Conservation (phyloP, 2,329 filamentous ascomycete genomes). For the Xylaria sp. region DNA sequence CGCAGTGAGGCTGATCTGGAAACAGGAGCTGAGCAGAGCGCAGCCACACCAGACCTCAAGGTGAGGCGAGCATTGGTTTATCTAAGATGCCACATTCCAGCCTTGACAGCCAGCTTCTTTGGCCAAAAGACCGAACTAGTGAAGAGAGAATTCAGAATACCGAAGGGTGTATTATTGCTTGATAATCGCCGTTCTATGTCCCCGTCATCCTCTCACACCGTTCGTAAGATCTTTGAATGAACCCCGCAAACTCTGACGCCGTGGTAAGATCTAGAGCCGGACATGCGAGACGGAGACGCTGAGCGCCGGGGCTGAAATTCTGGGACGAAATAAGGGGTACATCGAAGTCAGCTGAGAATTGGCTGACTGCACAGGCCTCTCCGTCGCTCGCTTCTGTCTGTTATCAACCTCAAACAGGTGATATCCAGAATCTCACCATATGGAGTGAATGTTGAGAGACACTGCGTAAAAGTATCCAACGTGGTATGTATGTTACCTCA, state of each 20-base stretch:
- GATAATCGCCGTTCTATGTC: neutral
- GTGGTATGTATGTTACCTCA: neutral
- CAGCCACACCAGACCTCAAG: neutral
- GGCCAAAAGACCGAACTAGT: too few relatives aligned
- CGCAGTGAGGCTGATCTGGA: neutral
- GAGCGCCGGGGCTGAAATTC: conserved; percentile 3
- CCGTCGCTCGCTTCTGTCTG: neutral
- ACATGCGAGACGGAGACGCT: neutral
- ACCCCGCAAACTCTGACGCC: neutral
- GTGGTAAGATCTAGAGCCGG: neutral
- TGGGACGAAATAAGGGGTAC: neutral
- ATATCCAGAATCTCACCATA: too few relatives aligned
- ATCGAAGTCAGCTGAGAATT: conserved; percentile 5
- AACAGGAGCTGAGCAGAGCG: conserved; percentile 1
- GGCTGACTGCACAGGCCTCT: neutral
- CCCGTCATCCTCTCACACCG: neutral
- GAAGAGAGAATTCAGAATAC: too few relatives aligned
- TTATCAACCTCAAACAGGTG: neutral
- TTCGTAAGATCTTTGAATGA: neutral
- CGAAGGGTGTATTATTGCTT: too few relatives aligned
- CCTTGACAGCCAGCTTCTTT: neutral
- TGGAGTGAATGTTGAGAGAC: too few relatives aligned
- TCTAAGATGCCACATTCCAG: neutral
- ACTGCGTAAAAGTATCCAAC: too few relatives aligned
- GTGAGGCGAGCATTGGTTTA: neutral